Evolutionary conservation across 1,284 basidiomycete species (phyloP), one percentile per base, ranked within the genome.

Genomic region (Apiotrichum domesticum): DNA sequence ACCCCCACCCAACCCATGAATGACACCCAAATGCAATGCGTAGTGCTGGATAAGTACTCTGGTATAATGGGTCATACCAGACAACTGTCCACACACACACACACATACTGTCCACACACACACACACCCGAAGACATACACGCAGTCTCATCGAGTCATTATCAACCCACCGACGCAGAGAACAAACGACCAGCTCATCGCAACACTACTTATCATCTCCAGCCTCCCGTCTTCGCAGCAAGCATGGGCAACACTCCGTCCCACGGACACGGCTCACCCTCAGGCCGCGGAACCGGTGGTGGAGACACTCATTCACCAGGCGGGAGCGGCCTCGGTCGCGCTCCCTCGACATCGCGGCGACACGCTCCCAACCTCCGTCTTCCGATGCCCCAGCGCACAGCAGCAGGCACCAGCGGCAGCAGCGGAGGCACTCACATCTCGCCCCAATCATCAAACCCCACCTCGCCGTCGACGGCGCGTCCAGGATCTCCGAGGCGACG

Each of bases 191-290:
- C 21, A 37, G 14, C 50, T 11, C n/a, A 15, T 8, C 21, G 21
- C 7, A 32, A 47, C 14, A 40, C 46, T 13, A 21, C 43, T 35
- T 43, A 37, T 29, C 42, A n/a, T 11, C 35, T 21, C 4, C 21
- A 8, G 11, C 55, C 35, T 40, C 48, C 47, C 47, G 21, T 41
- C 29, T 2, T 6, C 35, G 6, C 41, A 40, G 10, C n/a, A 62
- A 63, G 3, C 55, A 75, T 75, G 73, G 73, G 73, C 21, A 75
- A 75, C 63, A 73, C 73, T 34, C 73, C 73, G 32, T 75, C 73
- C 8, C 61, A 67, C 47, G 67, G 64, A 32, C 61, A 49, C 35
- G 47, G 47, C 6, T 49, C 47, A 14, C 47, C 47, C 9, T n/a
- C 35, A 15, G 35, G 37, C 65, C 11, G 53, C 63, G 9, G 50